Base-by-base conservation (phyloP, 2,329 filamentous ascomycete genomes). In the Trichoderma aggressivum region DNA sequence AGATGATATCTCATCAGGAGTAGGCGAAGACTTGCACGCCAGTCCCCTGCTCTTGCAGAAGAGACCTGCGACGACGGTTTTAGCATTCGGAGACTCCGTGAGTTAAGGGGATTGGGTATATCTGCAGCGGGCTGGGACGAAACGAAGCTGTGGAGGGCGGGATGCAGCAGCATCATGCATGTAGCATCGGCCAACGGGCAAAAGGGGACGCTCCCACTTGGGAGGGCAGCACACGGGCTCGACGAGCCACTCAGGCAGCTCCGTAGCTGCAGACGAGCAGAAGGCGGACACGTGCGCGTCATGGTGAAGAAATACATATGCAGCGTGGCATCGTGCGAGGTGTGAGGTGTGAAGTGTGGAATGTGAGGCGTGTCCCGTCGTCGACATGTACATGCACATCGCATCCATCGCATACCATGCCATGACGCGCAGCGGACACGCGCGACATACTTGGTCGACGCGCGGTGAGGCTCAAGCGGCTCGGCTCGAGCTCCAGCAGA, bases 31-130 rank as follows among this genome's bases (percentile, higher is more conserved):
- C 56, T 79, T 75, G 68, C 80, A 81, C 21, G 74, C 71, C 16
- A 81, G 74, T 16, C 79, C 79, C 56, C 80, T 76, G 43, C 74
- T 77, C 70, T 79, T 79, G 72, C 79, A 81, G 70, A 81, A 81
- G 5, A 79, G 74, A 66, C 80, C 79, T 81, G 66, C 56, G 43
- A 36, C 10, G 39, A 53, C 30, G 26, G 28, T 36, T 16, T 68
- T 69, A 69, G 65, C 56, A 60, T 50, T 53, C 56, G 56, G 65
- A 16, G 39, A 34, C 56, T 39, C 55, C 56, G 56, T 7, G 2
- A 61, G 34, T 28, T 12, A 18, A 16, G 39, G 39, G 39, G 6
- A 53, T 36, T 61, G 39, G 43, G 56, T 14, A 53, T 53, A 61
- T 69, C 7, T 60, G 65, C 39, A 69, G 65, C 24, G 28, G 28